A percentile compares a stretch with the other conserved stretches of the same genome.
These are phyloP conservation scores for Nitzschia inconspicua DNA, from an alignment of 108 stramenopile genomes.

Conservation along the genomic window DNA sequence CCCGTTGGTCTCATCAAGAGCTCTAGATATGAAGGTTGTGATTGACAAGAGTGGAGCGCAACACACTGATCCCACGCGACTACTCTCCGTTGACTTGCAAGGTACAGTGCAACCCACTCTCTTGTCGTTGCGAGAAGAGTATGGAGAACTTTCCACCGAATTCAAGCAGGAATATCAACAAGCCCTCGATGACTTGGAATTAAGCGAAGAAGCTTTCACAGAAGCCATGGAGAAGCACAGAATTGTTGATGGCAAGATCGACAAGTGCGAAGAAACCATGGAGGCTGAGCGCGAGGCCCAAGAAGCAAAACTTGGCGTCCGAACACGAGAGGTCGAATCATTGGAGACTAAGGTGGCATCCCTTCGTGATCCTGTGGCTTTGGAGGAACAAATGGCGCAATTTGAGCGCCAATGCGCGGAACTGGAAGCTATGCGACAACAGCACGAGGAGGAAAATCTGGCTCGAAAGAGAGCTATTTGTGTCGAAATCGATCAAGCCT, in stretches of 20 bases:
- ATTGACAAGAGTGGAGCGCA: constrained; percentile 38
- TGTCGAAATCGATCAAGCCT: constrained; percentile 61
- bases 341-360: constrained; percentile 62
- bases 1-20: constrained; percentile 47
- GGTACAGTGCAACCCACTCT: constrained; percentile 35
- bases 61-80: constrained; percentile 23
- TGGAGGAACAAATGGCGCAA: constrained; percentile 64
- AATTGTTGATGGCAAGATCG: constrained; percentile 49
- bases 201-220: constrained; percentile 31
- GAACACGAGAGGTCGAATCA: constrained; percentile 54
- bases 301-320: constrained; percentile 54
- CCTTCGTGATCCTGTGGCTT: constrained; percentile 69
- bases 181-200: constrained; percentile 53
- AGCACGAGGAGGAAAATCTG: constrained; percentile 50
- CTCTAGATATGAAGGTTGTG: constrained; percentile 30
- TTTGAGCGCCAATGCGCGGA: constrained; percentile 52
- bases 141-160: constrained; percentile 20
- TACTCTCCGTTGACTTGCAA: constrained; percentile 53
- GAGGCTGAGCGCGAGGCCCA: constrained; percentile 43
- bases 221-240: constrained; percentile 48
- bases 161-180: constrained; percentile 43
- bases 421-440: constrained; percentile 43
- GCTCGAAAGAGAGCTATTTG: constrained; percentile 45
- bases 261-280: constrained; percentile 42
- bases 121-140: constrained; percentile 21